These are phyloP conservation scores for Guadua angustifolia DNA, from an alignment of 176 grass and related monocot species.

Conservation along the genomic window DNA sequence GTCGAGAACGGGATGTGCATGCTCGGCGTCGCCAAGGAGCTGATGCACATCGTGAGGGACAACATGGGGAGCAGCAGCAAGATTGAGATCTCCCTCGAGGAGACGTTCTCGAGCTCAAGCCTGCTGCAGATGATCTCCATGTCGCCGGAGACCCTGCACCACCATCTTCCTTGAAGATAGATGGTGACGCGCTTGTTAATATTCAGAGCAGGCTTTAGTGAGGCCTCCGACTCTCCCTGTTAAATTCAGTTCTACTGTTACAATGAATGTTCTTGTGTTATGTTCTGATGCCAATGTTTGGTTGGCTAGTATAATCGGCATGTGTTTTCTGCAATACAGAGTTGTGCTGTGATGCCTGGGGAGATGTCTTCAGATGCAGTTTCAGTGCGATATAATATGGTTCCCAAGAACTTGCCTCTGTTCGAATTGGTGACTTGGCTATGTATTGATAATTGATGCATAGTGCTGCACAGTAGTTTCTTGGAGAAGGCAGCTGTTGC, in stretches of 20 bases:
- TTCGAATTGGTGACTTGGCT: slow-evolving; percentile 1
- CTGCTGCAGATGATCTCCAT: slow-evolving; percentile 97
- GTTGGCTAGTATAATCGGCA: slow-evolving; percentile 19
- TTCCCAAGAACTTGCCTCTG: slow-evolving; percentile 33
- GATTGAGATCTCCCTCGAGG: slow-evolving; percentile 81
- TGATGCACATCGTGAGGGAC: slow-evolving; percentile 59
- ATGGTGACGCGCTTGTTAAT: slow-evolving; percentile 11
- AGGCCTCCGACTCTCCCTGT: not conserved
- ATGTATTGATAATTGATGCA: not conserved
- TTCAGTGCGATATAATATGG: slow-evolving; percentile 26
- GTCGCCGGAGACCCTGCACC: slow-evolving; percentile 77
- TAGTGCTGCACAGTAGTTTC: slow-evolving; percentile 33
- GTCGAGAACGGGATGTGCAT: slow-evolving; percentile 62
- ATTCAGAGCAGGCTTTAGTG: slow-evolving; percentile 15
- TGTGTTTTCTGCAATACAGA: not conserved
- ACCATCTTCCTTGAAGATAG: slow-evolving; percentile 44
- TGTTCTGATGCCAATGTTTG: slow-evolving; percentile 16
- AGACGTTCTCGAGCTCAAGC: slow-evolving; percentile 87
- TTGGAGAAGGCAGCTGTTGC: slow-evolving; percentile 41
- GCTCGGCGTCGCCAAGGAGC: slow-evolving; percentile 64
- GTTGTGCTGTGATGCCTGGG: slow-evolving; percentile 30
- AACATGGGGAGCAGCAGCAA: slow-evolving; percentile 80
- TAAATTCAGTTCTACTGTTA: not conserved
- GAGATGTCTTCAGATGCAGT: slow-evolving; percentile 29
- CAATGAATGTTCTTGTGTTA: not conserved